Base-by-base conservation (phyloP, 2,329 filamentous ascomycete species). In the Leptographium galeiforme region DNA sequence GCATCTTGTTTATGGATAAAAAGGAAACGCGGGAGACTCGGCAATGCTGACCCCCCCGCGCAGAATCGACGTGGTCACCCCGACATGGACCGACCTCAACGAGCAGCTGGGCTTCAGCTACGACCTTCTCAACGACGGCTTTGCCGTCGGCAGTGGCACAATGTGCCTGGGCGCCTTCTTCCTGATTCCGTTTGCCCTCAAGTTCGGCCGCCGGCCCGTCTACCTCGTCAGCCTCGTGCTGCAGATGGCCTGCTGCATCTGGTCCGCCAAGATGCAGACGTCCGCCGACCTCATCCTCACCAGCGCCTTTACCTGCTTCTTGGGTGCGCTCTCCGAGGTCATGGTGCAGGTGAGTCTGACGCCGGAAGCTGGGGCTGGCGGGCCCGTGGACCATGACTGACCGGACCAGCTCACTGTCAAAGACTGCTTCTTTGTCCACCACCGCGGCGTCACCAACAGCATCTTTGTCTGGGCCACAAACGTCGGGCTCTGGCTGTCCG, bases 341-440 rank as follows among this genome's bases (percentile, higher is more conserved):
- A 61, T 75, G 61, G 60, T 72, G 2, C 75, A 74, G 1, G 65
- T 75, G 13, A 41, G 39, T n/a, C 2, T 25, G 39, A 41, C 3
- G 6, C 39, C 4, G 39, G 36, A 41, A n/a, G 6, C 39, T 10
- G 39, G 36, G 2, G 36, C 14, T 7, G 36, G 36, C 36, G 4
- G 3, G 2, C 25, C 25, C 2, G 5, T 25, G 25, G 5, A 25
- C 25, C 25, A 25, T 3, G 25, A 25, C 25, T 25, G 5, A 25
- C 11, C 11, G 2, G 16, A 6, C 13, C 14, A 41, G 39, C 39
- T n/a, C 16, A 76, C 73, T 1, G 74, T 78, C 48, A 67, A 73
- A 7, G 77, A 79, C 57, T 62, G 78, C 40, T 79, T 79, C 63
- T 80, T 78, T 61, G 64, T 79, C 11, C 76, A 80, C 56, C 73